These are phyloP conservation scores for Aspergillus sp. DNA, from an alignment of 2,329 filamentous ascomycete species.

Conservation along the genomic window DNA sequence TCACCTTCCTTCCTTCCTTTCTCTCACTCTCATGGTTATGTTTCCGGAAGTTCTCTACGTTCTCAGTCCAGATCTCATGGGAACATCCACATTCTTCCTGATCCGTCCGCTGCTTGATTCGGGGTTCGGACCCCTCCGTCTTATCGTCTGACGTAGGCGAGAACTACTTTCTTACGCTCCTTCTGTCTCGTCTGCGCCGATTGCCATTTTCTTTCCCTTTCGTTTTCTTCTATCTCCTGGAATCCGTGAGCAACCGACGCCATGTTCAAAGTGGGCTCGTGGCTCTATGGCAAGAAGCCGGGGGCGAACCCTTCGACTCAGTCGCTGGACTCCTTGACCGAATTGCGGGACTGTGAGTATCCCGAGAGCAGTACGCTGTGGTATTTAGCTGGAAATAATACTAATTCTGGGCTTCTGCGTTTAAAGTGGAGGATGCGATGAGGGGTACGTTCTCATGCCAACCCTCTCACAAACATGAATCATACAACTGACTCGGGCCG, in stretches of 20 bases:
- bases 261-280: slow-evolving; percentile 45
- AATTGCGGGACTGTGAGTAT: slow-evolving; percentile 51
- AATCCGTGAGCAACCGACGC: slow-evolving; percentile 2
- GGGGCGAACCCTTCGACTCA: slow-evolving; percentile 47
- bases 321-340: slow-evolving; percentile 57
- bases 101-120: slow-evolving; percentile 19
- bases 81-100: slow-evolving; percentile 26
- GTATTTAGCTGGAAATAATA: slow-evolving; percentile 16
- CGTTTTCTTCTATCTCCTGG: not conserved
- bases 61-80: slow-evolving; percentile 19
- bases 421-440: slow-evolving; percentile 42
- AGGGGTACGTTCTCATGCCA: slow-evolving; percentile 33
- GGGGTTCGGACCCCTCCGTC: slow-evolving; percentile 17
- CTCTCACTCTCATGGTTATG: slow-evolving; percentile 17
- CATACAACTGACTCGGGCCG: slow-evolving; percentile 6
- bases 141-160: slow-evolving; percentile 8
- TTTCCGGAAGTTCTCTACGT: slow-evolving; percentile 17
- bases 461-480: slow-evolving; percentile 1
- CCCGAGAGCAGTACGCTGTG: slow-evolving; percentile 1
- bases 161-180: not conserved
- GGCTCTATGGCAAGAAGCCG: slow-evolving; percentile 45
- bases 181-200: not conserved
- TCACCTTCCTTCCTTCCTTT: slow-evolving; percentile 4
- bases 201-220: slow-evolving; percentile 3
- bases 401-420: slow-evolving; percentile 15